Percentiles rank a stretch among this genome's conserved stretches.
phyloP scores from a whole-genome alignment of 1,139 yeast genomes.

The Debaryomyces subglobosus region DNA sequence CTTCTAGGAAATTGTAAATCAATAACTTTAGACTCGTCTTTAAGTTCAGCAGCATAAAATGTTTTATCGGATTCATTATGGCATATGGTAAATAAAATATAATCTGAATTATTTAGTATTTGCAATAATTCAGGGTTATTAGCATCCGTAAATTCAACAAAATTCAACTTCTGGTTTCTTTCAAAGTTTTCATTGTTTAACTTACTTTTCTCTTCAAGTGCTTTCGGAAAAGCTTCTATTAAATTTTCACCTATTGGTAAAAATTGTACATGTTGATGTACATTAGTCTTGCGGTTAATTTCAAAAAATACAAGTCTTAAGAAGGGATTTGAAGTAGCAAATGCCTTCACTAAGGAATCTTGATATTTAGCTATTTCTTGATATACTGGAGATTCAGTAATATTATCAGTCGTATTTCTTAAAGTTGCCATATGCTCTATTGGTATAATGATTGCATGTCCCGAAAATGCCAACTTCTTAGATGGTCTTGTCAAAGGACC shows the following conservation, averaged over 20 bases:
- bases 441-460: constrained; percentile 85
- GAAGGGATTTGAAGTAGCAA: constrained; percentile 31
- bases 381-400: constrained; percentile 21
- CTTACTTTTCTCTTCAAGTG: constrained; percentile 42
- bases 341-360: constrained; percentile 48
- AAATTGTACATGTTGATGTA: constrained; percentile 69
- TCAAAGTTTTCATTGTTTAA: constrained; percentile 54
- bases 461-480: constrained; percentile 57
- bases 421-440: constrained; percentile 68
- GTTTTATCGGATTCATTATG: constrained; percentile 17
- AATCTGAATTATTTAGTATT: constrained; percentile 40
- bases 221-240: constrained; percentile 36
- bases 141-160: constrained; percentile 33
- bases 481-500: constrained; percentile 74
- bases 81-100: constrained; percentile 42
- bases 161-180: constrained; percentile 46
- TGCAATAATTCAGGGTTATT: constrained; percentile 22
- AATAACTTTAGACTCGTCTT: constrained; percentile 31
- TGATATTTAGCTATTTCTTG: constrained; percentile 44
- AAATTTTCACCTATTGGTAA: constrained; percentile 56
- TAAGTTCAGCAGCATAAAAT: constrained; percentile 28
- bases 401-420: constrained; percentile 18
- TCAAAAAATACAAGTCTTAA: constrained; percentile 62
- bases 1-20: constrained; percentile 83
- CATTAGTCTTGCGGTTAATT: constrained; percentile 55